Percentiles rank a stretch among this genome's conserved stretches.
Conservation (phyloP, 176 grass and related monocot genomes). For the Triticum monococcum region DNA sequence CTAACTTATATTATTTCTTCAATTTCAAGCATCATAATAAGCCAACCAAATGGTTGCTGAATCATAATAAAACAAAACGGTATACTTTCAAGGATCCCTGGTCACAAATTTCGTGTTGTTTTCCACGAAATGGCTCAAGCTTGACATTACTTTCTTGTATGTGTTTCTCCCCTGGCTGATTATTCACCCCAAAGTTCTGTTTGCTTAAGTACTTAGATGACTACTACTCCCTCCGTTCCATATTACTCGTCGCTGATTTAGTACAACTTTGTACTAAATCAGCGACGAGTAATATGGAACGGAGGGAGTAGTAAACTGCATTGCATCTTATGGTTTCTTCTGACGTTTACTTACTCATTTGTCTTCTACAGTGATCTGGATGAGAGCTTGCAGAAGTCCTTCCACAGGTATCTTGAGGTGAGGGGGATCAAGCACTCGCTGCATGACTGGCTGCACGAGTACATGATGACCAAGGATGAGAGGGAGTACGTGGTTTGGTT, state of each 20-base stretch:
- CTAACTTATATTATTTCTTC: not conserved
- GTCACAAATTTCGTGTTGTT: not conserved
- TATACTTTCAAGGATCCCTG: not conserved
- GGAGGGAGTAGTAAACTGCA: not conserved
- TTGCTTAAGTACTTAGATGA: not conserved
- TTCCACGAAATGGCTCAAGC: not conserved
- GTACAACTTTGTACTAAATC: no score
- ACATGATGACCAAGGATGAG: slow-evolving; percentile 93
- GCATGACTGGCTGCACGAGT: slow-evolving; percentile 66
- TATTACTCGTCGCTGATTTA: no score
- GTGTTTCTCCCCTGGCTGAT: not conserved
- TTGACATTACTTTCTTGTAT: not conserved
- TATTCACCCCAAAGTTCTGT: not conserved
- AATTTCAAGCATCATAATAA: slow-evolving; percentile 12
- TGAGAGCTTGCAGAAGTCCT: slow-evolving; percentile 71
- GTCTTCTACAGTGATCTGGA: slow-evolving; percentile 61
- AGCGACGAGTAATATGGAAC: no score
- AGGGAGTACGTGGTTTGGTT: slow-evolving; percentile 80
- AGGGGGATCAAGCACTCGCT: slow-evolving; percentile 71
- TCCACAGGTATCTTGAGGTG: slow-evolving; percentile 73
- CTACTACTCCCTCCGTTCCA: not conserved
- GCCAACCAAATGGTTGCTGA: not conserved
- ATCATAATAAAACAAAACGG: not conserved
- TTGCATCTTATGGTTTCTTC: not conserved
- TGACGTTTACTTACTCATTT: not conserved